Conservation (phyloP, 805 yeast species). For the Barnettozyma sucrosica region DNA sequence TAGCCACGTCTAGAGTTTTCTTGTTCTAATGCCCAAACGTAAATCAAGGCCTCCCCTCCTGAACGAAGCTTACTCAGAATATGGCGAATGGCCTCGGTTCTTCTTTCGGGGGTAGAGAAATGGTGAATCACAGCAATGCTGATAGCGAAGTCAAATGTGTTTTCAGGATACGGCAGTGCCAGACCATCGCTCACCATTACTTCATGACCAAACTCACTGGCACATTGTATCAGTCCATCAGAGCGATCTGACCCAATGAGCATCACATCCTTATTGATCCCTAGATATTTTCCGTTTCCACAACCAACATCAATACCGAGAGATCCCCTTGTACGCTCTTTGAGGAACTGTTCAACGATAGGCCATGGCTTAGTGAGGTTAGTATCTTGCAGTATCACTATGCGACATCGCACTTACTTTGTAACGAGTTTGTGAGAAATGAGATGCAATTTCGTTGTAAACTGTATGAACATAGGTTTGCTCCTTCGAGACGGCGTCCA, state of each 20-base stretch:
- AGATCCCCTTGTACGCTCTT: conserved; percentile 41
- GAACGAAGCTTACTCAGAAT: conserved; percentile 51
- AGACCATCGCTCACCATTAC: conserved; percentile 80
- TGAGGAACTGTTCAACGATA: conserved; percentile 69
- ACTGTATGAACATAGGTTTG: conserved; percentile 82
- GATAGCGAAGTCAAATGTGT: conserved; percentile 70
- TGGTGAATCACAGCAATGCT: conserved; percentile 96
- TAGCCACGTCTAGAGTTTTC: conserved; percentile 84
- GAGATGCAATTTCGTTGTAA: conserved; percentile 86
- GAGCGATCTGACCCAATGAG: conserved; percentile 75
- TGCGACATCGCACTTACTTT: conserved; percentile 33
- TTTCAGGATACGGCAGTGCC: conserved; percentile 46
- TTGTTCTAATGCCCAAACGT: conserved; percentile 97
- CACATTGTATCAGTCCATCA: conserved; percentile 62
- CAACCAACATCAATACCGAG: conserved; percentile 94
- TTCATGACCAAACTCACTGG: conserved; percentile 44
- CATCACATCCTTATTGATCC: conserved; percentile 59
- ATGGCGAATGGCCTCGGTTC: conserved; percentile 68
- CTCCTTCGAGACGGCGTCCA: conserved; percentile 56
- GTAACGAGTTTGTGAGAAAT: conserved; percentile 89
- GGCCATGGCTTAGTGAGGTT: conserved; percentile 79
- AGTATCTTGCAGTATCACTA: neutral
- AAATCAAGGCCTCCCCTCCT: conserved; percentile 71
- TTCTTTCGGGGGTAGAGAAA: conserved; percentile 76
- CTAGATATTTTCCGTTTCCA: conserved; percentile 91